Evolutionary conservation across 2,329 filamentous ascomycete genomes (phyloP).

Genomic region (Pestalotiopsis sp.): DNA sequence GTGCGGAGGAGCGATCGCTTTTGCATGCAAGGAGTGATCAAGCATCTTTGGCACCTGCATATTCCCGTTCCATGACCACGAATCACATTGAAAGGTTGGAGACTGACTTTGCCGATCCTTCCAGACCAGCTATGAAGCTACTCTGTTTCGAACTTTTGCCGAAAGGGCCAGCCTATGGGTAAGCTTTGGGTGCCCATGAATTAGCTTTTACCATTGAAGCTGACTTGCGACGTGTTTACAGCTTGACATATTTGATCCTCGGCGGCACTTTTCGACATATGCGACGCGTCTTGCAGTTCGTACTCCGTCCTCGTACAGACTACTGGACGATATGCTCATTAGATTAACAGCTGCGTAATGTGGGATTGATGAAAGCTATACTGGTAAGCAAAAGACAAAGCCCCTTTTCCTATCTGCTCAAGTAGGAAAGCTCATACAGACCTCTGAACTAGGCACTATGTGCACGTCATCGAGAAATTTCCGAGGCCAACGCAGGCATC

Average conservation of each 20-base stretch:
- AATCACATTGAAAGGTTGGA: background rate
- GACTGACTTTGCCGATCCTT: background rate
- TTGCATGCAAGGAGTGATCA: background rate
- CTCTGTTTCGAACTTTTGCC: conserved; percentile 31
- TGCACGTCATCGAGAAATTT: conserved; percentile 44
- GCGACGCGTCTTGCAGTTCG: conserved; percentile 34
- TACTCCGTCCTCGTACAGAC: background rate
- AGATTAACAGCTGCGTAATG: background rate
- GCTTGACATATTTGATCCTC: conserved; percentile 36
- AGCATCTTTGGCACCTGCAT: background rate
- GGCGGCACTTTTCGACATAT: conserved; percentile 34
- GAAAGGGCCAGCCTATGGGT: conserved; percentile 27
- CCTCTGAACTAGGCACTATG: conserved; percentile 58
- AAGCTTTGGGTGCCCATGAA: background rate
- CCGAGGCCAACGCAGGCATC: conserved; percentile 20
- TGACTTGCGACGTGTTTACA: conserved; percentile 10
- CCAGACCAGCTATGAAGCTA: conserved; percentile 24
- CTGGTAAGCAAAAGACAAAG: background rate
- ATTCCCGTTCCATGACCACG: background rate
- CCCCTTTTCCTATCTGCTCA: background rate
- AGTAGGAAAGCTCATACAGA: conserved; percentile 44
- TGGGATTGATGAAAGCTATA: conserved; percentile 8
- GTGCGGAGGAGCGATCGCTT: background rate
- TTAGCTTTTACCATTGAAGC: background rate
- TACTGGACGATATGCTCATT: background rate